Conservation (phyloP, 768 basidiomycete genomes). For the Myochromella boudieri region DNA sequence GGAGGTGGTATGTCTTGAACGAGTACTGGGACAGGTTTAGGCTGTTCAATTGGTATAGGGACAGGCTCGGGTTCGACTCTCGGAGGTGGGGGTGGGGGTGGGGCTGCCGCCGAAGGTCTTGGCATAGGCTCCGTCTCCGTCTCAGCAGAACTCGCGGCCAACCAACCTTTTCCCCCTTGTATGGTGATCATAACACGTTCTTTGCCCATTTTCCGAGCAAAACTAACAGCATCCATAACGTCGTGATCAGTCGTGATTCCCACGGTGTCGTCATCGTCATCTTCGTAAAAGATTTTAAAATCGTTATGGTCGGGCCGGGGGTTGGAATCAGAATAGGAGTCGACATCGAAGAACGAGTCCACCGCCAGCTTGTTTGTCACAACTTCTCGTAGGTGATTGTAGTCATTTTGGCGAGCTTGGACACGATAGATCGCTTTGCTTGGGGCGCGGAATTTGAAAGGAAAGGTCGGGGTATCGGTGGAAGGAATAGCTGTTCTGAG, state of each 20-base stretch:
- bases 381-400: neutral
- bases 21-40: no score
- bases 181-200: conserved; percentile 6
- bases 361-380: conserved; percentile 1
- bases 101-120: no score
- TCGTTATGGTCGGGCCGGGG: conserved; percentile 2
- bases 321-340: neutral
- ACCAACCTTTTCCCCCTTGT: conserved; percentile 1
- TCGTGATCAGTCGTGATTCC: conserved; percentile 1
- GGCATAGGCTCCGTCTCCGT: no score
- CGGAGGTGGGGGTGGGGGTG: no score
- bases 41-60: no score
- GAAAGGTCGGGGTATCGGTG: no score
- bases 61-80: no score
- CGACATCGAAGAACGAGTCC: conserved; percentile 1
- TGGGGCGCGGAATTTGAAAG: conserved; percentile 7
- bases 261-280: conserved; percentile 7
- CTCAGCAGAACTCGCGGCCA: no score
- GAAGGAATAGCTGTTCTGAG: no score
- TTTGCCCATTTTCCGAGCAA: neutral
- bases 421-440: neutral
- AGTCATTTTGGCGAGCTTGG: conserved; percentile 4
- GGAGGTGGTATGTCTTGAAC: no score
- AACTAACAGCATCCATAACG: conserved; percentile 1
- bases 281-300: conserved; percentile 1